A percentile compares a stretch with the other conserved stretches of the same genome.
These are phyloP conservation scores for Pseudomassariella vexata DNA, from an alignment of 2,329 filamentous ascomycete genomes.

Conservation along the genomic window DNA sequence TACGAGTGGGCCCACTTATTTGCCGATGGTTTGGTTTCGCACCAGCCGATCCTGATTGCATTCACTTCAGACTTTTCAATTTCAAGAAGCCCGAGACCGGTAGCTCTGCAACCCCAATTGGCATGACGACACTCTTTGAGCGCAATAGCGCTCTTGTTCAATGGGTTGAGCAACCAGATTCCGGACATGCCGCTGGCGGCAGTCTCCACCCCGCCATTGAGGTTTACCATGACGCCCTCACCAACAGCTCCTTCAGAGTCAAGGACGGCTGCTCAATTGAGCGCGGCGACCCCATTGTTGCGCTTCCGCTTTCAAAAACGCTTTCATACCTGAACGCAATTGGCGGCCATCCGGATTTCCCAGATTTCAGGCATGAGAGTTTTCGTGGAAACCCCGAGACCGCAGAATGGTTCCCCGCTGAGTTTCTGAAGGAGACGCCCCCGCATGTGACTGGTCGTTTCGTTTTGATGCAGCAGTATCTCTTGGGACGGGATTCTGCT, in stretches of 20 bases:
- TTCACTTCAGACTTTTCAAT: no score
- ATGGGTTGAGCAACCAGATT: conserved; percentile 42
- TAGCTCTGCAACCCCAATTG: no score
- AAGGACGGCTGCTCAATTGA: conserved; percentile 24
- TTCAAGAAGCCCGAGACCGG: no score
- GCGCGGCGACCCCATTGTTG: conserved; percentile 39
- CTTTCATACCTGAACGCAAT: conserved; percentile 56
- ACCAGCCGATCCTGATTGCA: no score
- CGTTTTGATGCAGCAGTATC: conserved; percentile 63
- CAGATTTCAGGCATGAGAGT: conserved; percentile 7
- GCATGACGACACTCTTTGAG: conserved; percentile 15
- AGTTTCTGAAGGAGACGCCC: conserved; percentile 43
- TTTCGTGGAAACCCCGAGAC: conserved; percentile 7
- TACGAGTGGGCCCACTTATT: no score
- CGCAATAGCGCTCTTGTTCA: conserved; percentile 31
- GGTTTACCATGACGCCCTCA: conserved; percentile 43
- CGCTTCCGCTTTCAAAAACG: conserved; percentile 44
- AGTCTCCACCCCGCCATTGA: conserved; percentile 45
- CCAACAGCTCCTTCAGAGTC: conserved; percentile 50
- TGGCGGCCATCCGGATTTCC: conserved; percentile 21
- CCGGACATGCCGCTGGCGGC: no score
- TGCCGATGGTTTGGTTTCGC: no score
- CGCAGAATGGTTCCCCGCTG: conserved; percentile 34
- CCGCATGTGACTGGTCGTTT: conserved; percentile 61
- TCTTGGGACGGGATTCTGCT: conserved; percentile 50